These are phyloP conservation scores for Trichoderma guizhouense DNA, from an alignment of 2,329 filamentous ascomycete genomes.

Conservation along the genomic window DNA sequence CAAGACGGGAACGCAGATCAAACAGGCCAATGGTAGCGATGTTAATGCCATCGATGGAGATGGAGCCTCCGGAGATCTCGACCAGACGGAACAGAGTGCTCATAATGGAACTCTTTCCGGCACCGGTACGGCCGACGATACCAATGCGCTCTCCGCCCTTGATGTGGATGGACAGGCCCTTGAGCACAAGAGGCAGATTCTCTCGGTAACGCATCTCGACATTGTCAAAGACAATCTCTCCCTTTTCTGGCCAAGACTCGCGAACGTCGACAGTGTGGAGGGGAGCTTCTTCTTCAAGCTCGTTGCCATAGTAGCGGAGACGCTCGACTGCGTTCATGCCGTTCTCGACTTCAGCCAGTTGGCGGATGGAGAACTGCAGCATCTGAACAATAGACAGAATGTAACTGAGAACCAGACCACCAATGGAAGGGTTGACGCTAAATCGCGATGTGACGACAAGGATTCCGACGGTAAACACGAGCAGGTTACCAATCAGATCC, in stretches of 20 bases:
- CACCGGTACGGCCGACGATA: slow-evolving; percentile 77
- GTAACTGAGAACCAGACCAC: slow-evolving; percentile 85
- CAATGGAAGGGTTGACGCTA: slow-evolving; percentile 77
- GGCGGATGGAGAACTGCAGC: slow-evolving; percentile 92
- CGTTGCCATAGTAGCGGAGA: slow-evolving; percentile 81
- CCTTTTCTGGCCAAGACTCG: slow-evolving; percentile 77
- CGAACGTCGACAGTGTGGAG: slow-evolving; percentile 71
- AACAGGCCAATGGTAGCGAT: slow-evolving; percentile 72
- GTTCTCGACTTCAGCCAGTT: slow-evolving; percentile 93
- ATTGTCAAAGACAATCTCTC: slow-evolving; percentile 72
- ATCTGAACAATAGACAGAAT: slow-evolving; percentile 91
- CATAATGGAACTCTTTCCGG: slow-evolving; percentile 83
- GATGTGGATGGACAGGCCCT: slow-evolving; percentile 69
- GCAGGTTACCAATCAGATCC: slow-evolving; percentile 75
- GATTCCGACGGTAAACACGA: slow-evolving; percentile 86
- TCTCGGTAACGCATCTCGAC: slow-evolving; percentile 77
- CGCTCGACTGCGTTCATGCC: slow-evolving; percentile 97
- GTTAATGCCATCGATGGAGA: slow-evolving; percentile 63
- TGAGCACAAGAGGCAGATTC: slow-evolving; percentile 69
- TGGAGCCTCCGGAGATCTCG: slow-evolving; percentile 60
- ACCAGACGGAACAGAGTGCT: slow-evolving; percentile 74
- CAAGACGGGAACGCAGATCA: slow-evolving; percentile 70
- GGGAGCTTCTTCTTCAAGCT: slow-evolving; percentile 86
- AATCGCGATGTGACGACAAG: slow-evolving; percentile 90
- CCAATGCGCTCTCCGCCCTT: slow-evolving; percentile 74